Conservation (phyloP, 148 eudicot species). For the Talinum fruticosum region DNA sequence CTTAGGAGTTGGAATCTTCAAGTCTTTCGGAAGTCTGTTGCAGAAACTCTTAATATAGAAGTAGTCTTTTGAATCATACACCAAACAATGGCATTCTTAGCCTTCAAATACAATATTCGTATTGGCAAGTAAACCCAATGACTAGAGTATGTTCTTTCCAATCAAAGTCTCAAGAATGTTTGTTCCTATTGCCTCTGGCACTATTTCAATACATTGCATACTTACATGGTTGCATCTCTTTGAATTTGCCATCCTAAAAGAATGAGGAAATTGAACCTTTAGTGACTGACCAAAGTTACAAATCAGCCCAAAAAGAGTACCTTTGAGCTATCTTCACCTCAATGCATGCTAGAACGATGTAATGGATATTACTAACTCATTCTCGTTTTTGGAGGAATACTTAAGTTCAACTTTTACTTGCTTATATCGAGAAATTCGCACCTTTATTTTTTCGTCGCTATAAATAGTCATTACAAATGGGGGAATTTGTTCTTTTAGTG, state of each 20-base stretch:
- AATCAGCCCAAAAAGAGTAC: no score
- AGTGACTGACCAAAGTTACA: no score
- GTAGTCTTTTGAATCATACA: background rate
- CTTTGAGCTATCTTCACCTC: no score
- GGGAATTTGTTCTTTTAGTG: background rate
- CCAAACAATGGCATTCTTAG: background rate
- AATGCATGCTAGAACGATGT: background rate
- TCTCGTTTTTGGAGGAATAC: background rate
- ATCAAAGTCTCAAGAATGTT: no score
- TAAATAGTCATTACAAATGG: background rate
- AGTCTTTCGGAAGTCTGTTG: no score
- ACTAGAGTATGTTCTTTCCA: no score
- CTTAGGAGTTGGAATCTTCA: background rate
- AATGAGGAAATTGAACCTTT: no score
- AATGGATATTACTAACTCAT: background rate
- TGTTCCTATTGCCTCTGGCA: no score
- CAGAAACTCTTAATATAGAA: background rate
- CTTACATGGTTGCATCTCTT: no score
- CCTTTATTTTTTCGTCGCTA: background rate
- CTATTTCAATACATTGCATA: no score
- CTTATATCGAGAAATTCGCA: background rate
- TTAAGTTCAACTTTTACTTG: background rate
- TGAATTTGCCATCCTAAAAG: no score
- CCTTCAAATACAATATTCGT: background rate
- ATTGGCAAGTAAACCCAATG: background rate